Base-by-base conservation (phyloP, 2,329 filamentous ascomycete species). In the Cordyceps cicadae region DNA sequence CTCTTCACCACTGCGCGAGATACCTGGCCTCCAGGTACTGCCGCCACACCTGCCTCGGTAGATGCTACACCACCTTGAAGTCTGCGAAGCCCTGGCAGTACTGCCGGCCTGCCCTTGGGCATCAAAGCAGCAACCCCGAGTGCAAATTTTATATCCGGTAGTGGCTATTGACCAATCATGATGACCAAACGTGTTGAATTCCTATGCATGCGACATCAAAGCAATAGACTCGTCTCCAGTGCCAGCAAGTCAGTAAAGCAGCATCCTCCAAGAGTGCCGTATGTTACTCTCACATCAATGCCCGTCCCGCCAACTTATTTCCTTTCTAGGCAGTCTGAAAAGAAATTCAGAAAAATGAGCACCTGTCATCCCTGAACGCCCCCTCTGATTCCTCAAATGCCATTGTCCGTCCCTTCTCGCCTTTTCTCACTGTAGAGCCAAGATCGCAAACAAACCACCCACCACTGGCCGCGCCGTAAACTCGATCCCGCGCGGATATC, bases 391-490 rank as follows among this genome's bases (percentile, higher is more conserved):
- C 29, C 29, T 8, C 29, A 6, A 4, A 29, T 29, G 29, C 29
- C 29, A 8, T 7, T 29, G 29, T 29, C 29, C 29, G 3, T 8
- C 26, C 2, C 14, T 0, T 34, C 32, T 3, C 8, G 17, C 17
- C 15, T 14, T 14, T 37, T 5, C 29, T 43, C 58, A 54, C 17
- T n/a, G 43, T 62, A 93, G 73, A 26, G 89, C 87, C 71, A 96
- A 74, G 67, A 92, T 82, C 2, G 90, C 86, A 77, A 93, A 96
- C 72, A 90, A 85, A 0, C 87, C 90, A 3, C 91, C 91, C 49
- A 88, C 81, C 0, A 96, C 91, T 0, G 91, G 91, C 41, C 91
- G 76, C 1, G 90, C 90, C 63, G 86, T 86, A 75, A 96, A 96
- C 60, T 83, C 78, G 1, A 85, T 82, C 0, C 81, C 81, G 0